Evolutionary conservation across 169 alveolate species (phyloP).

Genomic region (Eimeria acervulina): DNA sequence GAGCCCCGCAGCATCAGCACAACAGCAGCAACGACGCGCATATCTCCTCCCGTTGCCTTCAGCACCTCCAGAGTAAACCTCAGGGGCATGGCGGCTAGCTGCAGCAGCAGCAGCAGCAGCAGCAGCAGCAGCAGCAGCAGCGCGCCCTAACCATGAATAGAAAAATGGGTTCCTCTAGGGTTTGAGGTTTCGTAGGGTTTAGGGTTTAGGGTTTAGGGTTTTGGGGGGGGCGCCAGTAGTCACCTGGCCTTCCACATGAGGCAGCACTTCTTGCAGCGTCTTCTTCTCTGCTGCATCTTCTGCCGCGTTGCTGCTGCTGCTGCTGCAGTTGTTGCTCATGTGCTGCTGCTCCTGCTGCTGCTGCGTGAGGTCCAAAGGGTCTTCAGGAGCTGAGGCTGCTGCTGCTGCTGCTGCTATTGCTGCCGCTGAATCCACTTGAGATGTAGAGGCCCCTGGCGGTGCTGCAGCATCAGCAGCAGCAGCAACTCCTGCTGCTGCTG

Average conservation of each 20-base stretch:
- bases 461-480: conserved; percentile 56
- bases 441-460: background rate
- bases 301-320: conserved; percentile 16
- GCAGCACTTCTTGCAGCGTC: conserved; percentile 26
- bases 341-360: conserved; percentile 3
- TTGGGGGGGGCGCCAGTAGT: background rate
- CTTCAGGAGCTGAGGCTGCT: too few species aligned
- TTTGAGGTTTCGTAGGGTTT: too few species aligned
- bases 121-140: conserved; percentile 63
- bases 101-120: conserved; percentile 66
- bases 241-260: conserved; percentile 53
- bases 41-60: background rate
- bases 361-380: background rate
- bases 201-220: conserved; percentile 32
- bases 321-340: background rate
- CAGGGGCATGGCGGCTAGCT: conserved; percentile 21
- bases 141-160: too few species aligned
- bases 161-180: too few species aligned
- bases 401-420: conserved; percentile 36
- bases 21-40: conserved; percentile 31
- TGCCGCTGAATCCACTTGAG: background rate
- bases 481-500: conserved; percentile 47
- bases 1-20: conserved; percentile 56
- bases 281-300: background rate
- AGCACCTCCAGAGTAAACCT: background rate